Evolutionary conservation across 306 rosid species (phyloP).

Genomic region (Vigna hirtella): DNA sequence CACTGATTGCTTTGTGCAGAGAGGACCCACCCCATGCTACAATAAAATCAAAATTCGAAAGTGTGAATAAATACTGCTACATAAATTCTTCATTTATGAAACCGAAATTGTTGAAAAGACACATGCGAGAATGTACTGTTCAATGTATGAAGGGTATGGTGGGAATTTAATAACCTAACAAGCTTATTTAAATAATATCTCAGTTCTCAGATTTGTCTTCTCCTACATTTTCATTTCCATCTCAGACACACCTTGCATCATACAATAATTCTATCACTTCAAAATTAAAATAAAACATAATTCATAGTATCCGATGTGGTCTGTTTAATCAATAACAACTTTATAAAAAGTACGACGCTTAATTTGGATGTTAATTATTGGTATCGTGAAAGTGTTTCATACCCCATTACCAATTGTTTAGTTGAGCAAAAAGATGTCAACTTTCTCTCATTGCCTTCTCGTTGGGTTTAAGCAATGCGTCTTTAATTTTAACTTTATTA

Average conservation of each 20-base stretch:
- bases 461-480: conserved; percentile 4
- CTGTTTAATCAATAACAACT: neutral
- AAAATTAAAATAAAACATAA: neutral
- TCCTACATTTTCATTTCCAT: neutral
- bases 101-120: conserved; percentile 27
- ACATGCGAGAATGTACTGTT: neutral
- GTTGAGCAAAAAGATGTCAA: neutral
- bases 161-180: neutral
- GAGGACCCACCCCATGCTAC: conserved; percentile 37
- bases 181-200: conserved; percentile 7
- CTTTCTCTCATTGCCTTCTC: neutral
- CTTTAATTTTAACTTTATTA: neutral
- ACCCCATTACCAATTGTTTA: conserved; percentile 4
- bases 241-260: conserved; percentile 7
- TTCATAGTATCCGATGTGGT: conserved; percentile 33
- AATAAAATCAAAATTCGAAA: conserved; percentile 33
- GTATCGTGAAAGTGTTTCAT: neutral
- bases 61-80: neutral
- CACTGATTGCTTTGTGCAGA: conserved; percentile 58
- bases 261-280: neutral
- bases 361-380: neutral
- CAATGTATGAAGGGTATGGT: neutral
- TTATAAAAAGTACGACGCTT: neutral
- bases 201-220: neutral
- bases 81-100: conserved; percentile 12